Percentiles rank a stretch among this genome's conserved stretches.
These are phyloP conservation scores for Dittrichia graveolens DNA, from an alignment of 129 eudicot genomes.

Conservation along the genomic window DNA sequence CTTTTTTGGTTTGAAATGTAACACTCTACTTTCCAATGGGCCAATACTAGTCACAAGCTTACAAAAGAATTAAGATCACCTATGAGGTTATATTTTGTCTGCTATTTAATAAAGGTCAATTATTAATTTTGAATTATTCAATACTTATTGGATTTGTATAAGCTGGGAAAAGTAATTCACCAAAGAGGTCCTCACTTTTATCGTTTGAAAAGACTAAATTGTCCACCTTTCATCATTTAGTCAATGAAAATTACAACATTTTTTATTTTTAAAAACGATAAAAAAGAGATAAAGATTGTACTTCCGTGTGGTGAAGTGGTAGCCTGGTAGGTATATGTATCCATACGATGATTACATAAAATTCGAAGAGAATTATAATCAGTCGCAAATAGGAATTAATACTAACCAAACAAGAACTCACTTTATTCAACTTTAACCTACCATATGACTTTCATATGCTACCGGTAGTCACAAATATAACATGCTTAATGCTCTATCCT, in stretches of 20 bases:
- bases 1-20: constrained; percentile 26
- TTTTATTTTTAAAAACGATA: not conserved
- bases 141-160: constrained; percentile 29
- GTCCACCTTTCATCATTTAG: not conserved
- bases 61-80: constrained; percentile 3
- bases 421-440: not conserved
- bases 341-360: not conserved
- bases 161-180: not conserved
- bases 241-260: not conserved
- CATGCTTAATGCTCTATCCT: too few relatives aligned
- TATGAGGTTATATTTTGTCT: not conserved
- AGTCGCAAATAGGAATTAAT: not conserved
- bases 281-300: not conserved
- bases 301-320: not conserved
- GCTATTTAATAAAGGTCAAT: constrained; percentile 17
- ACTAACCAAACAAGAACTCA: not conserved
- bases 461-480: too few relatives aligned
- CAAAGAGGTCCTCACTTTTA: constrained; percentile 17
- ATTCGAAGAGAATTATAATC: not conserved
- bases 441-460: not conserved
- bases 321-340: not conserved
- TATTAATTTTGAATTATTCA: constrained; percentile 14
- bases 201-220: not conserved
- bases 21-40: constrained; percentile 28
- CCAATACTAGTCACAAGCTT: constrained; percentile 22